phyloP scores from a whole-genome alignment of 805 yeast species.

The Candida hungchunana region DNA sequence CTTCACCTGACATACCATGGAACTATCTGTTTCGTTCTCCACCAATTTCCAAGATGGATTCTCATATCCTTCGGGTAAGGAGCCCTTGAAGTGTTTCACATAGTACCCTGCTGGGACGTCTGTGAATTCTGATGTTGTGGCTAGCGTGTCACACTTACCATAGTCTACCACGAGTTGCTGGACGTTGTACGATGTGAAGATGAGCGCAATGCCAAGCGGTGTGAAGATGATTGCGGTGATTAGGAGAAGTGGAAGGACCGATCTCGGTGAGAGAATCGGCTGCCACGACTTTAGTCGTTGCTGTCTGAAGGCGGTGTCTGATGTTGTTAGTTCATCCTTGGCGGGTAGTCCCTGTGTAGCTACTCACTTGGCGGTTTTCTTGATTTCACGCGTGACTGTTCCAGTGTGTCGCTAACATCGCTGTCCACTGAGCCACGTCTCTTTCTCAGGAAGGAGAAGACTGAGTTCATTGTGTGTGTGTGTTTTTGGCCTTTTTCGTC shows the following conservation, averaged over 20 bases:
- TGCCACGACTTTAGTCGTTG: constrained; percentile 62
- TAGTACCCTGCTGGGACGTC: constrained; percentile 59
- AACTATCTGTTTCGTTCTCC: constrained; percentile 34
- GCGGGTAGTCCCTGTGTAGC: not conserved
- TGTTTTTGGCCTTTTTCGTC: constrained; percentile 1
- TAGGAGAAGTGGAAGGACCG: constrained; percentile 82
- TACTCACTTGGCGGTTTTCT: constrained; percentile 48
- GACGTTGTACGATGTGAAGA: constrained; percentile 74
- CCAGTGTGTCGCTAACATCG: constrained; percentile 25
- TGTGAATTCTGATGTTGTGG: constrained; percentile 38
- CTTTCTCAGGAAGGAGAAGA: constrained; percentile 23
- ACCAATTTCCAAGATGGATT: constrained; percentile 62
- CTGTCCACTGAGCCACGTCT: constrained; percentile 28
- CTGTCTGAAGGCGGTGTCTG: constrained; percentile 74
- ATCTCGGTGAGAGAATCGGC: constrained; percentile 87
- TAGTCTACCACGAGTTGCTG: constrained; percentile 75
- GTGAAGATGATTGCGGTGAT: constrained; percentile 75
- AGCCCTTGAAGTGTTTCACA: constrained; percentile 53
- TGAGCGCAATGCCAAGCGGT: constrained; percentile 84
- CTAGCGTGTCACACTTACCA: constrained; percentile 57
- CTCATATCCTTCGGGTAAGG: constrained; percentile 10
- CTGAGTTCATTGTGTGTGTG: constrained; percentile 4
- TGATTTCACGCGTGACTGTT: constrained; percentile 33
- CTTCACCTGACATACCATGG: constrained; percentile 54
- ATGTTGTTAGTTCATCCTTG: constrained; percentile 28